These are phyloP conservation scores for Lanmaoa rubissima DNA, from an alignment of 768 basidiomycete species.

Conservation along the genomic window DNA sequence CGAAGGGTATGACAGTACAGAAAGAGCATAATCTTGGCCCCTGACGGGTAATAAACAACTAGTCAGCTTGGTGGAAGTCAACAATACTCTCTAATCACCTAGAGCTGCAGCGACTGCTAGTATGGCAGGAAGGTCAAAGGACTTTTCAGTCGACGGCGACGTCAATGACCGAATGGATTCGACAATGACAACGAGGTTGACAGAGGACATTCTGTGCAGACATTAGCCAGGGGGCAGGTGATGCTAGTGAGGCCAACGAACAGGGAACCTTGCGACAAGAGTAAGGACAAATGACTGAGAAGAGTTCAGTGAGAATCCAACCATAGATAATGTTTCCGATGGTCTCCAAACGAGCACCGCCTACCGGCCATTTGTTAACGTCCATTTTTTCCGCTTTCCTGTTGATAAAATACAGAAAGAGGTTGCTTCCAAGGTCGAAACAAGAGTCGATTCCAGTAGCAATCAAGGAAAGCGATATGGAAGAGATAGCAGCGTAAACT, in stretches of 20 bases:
- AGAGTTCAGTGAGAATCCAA: slow-evolving; percentile 19
- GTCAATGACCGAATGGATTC: slow-evolving; percentile 78
- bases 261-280: slow-evolving; percentile 44
- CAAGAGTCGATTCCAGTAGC: slow-evolving; percentile 89
- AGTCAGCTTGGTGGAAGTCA: background rate
- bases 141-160: slow-evolving; percentile 50
- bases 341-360: slow-evolving; percentile 86
- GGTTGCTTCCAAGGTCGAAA: slow-evolving; percentile 80
- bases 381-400: slow-evolving; percentile 70
- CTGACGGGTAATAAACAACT: slow-evolving; percentile 36
- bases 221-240: background rate
- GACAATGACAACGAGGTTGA: slow-evolving; percentile 89
- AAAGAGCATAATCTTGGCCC: slow-evolving; percentile 84
- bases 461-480: slow-evolving; percentile 79
- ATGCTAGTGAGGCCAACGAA: slow-evolving; percentile 19
- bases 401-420: slow-evolving; percentile 80
- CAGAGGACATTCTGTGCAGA: slow-evolving; percentile 73
- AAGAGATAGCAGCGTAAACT: slow-evolving; percentile 93
- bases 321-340: slow-evolving; percentile 90
- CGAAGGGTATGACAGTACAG: slow-evolving; percentile 81
- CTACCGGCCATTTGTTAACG: slow-evolving; percentile 85
- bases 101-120: slow-evolving; percentile 82
- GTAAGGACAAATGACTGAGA: slow-evolving; percentile 1
- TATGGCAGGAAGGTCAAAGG: slow-evolving; percentile 79
- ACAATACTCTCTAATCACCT: slow-evolving; percentile 34